Conservation (phyloP, 768 basidiomycete species). For the Boletellus sp. region DNA sequence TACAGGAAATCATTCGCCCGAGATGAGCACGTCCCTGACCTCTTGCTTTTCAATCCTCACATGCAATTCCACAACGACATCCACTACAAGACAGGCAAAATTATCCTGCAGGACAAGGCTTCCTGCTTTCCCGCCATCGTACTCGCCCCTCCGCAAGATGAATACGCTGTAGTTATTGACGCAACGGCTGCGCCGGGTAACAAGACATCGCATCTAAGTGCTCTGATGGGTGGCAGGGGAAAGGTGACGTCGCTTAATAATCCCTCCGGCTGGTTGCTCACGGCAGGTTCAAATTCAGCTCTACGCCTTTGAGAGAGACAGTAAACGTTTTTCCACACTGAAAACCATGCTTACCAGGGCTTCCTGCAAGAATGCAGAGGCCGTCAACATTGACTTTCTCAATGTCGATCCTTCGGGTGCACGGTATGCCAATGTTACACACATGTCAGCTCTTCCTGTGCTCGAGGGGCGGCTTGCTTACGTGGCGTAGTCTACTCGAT, state of each 20-base stretch:
- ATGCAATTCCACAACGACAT: conserved; percentile 65
- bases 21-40: conserved; percentile 79
- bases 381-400: conserved; percentile 82
- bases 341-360: conserved; percentile 83
- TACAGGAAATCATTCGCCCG: conserved; percentile 59
- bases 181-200: conserved; percentile 97
- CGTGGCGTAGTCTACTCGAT: conserved; percentile 67
- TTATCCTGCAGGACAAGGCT: conserved; percentile 97
- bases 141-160: conserved; percentile 63
- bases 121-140: conserved; percentile 93
- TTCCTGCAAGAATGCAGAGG: conserved; percentile 73
- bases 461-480: background rate
- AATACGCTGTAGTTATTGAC: conserved; percentile 67
- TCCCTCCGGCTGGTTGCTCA: background rate
- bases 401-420: conserved; percentile 63
- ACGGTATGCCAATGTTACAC: conserved; percentile 65
- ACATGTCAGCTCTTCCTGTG: conserved; percentile 62
- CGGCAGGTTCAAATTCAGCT: conserved; percentile 41
- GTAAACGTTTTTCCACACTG: conserved; percentile 76
- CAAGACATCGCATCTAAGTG: conserved; percentile 92
- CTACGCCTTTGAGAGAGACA: conserved; percentile 87
- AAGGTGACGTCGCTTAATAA: conserved; percentile 45
- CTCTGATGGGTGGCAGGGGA: conserved; percentile 79
- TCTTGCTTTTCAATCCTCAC: conserved; percentile 72
- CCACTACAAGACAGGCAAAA: conserved; percentile 70